Conservation (phyloP, 148 eudicot genomes). For the Chenopodium quinoa region DNA sequence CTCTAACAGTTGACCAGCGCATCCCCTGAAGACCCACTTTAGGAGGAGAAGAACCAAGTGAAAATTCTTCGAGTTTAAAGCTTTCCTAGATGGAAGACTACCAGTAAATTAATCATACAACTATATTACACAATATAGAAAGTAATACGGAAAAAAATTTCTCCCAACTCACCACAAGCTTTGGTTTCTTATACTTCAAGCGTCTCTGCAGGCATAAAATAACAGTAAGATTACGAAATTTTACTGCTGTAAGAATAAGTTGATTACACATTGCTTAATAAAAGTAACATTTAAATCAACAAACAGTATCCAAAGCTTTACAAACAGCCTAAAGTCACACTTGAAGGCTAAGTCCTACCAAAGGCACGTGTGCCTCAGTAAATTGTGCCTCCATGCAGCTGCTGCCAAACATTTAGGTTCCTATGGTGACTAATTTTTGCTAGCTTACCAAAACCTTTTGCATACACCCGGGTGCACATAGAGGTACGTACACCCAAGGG, state of each 20-base stretch:
- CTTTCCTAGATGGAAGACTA: constrained; percentile 58
- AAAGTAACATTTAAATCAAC: not conserved
- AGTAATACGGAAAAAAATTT: not conserved
- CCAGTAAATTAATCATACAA: constrained; percentile 21
- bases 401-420: no score
- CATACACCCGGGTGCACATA: no score
- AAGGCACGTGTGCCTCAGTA: no score
- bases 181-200: constrained; percentile 78
- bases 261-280: not conserved
- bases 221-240: not conserved
- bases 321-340: not conserved
- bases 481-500: no score
- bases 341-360: no score
- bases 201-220: constrained; percentile 63
- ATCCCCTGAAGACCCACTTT: constrained; percentile 75
- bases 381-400: no score
- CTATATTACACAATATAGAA: constrained; percentile 6
- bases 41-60: constrained; percentile 85
- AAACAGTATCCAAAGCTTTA: constrained; percentile 11
- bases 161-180: constrained; percentile 66
- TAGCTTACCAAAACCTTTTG: no score
- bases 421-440: no score
- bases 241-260: not conserved
- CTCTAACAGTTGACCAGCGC: constrained; percentile 72
- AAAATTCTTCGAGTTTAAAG: constrained; percentile 83